Conservation (phyloP, 1,284 basidiomycete species). For the Sporisorium graminicola region DNA sequence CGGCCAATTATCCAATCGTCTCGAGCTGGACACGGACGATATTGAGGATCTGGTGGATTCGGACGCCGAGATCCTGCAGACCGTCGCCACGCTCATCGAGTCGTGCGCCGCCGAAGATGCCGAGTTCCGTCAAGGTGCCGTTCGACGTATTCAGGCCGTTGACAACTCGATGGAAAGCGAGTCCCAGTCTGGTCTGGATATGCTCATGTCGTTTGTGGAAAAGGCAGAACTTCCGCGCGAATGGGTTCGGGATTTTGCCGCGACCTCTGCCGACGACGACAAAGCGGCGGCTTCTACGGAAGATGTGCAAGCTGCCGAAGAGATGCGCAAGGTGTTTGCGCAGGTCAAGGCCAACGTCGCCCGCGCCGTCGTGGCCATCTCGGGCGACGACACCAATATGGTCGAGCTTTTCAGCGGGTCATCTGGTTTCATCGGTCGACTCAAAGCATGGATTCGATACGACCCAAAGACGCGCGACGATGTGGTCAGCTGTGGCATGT, state of each 20-base stretch:
- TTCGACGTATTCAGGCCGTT: conserved; percentile 2
- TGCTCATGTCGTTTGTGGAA: conserved; percentile 57
- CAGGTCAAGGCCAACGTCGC: conserved; percentile 85
- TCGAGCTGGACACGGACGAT: conserved; percentile 38
- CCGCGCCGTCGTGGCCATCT: conserved; percentile 84
- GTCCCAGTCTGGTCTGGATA: conserved; percentile 29
- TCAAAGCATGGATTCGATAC: conserved; percentile 80
- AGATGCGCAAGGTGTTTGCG: conserved; percentile 79
- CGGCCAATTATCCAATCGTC: not conserved
- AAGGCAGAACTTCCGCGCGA: conserved; percentile 31
- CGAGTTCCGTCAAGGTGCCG: conserved; percentile 27
- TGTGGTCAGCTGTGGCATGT: conserved; percentile 82
- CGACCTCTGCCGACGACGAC: not conserved
- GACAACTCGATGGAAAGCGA: conserved; percentile 9
- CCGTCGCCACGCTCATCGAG: conserved; percentile 45
- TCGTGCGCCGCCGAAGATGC: conserved; percentile 37
- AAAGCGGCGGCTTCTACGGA: conserved; percentile 7
- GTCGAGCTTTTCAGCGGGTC: conserved; percentile 74
- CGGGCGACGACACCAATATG: conserved; percentile 83
- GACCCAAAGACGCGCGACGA: conserved; percentile 75
- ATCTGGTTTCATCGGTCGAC: conserved; percentile 76
- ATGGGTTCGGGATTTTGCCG: conserved; percentile 31
- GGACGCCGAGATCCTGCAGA: conserved; percentile 53
- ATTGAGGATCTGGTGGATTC: conserved; percentile 49
- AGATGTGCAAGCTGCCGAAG: conserved; percentile 44